Conservation (phyloP, 2,329 filamentous ascomycete genomes). For the Colletotrichum sp. region DNA sequence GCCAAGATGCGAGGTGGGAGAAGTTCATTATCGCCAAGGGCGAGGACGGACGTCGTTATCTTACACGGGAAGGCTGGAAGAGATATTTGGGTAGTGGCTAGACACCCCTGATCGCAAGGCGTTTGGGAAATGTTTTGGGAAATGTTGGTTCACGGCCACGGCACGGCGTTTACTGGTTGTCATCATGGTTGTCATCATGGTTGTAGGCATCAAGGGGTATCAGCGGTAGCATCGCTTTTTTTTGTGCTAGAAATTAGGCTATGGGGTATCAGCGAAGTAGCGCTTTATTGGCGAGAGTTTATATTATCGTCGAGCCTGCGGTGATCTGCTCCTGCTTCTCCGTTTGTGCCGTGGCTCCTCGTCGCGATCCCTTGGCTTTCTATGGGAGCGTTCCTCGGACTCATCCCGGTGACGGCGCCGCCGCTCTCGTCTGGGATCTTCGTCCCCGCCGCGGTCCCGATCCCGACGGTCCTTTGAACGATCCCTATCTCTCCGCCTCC, state of each 20-base stretch:
- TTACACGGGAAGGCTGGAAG: constrained; percentile 81
- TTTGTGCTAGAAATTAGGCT: not conserved
- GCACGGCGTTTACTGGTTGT: not conserved
- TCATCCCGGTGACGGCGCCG: constrained; percentile 32
- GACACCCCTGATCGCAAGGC: not conserved
- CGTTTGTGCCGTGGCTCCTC: constrained; percentile 18
- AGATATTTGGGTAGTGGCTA: constrained; percentile 64
- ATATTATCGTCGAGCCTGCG: not conserved
- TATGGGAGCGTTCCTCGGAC: constrained; percentile 27
- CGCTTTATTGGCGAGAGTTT: not conserved
- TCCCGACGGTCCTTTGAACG: constrained; percentile 23
- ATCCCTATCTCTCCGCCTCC: constrained; percentile 28
- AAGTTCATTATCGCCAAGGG: constrained; percentile 77
- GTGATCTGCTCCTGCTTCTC: constrained; percentile 22
- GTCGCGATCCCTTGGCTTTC: constrained; percentile 22
- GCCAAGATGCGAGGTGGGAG: constrained; percentile 84
- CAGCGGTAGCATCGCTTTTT: not conserved
- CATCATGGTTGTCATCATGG: not conserved
- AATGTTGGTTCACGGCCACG: not conserved
- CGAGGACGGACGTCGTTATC: constrained; percentile 69
- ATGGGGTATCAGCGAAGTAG: constrained; percentile 7
- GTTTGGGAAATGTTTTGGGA: not conserved
- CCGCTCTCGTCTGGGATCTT: constrained; percentile 26
- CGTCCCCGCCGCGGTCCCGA: constrained; percentile 25
- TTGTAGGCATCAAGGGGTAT: not conserved